Conservation (phyloP, 2,329 filamentous ascomycete species). For the Rasamsonia emersonii region DNA sequence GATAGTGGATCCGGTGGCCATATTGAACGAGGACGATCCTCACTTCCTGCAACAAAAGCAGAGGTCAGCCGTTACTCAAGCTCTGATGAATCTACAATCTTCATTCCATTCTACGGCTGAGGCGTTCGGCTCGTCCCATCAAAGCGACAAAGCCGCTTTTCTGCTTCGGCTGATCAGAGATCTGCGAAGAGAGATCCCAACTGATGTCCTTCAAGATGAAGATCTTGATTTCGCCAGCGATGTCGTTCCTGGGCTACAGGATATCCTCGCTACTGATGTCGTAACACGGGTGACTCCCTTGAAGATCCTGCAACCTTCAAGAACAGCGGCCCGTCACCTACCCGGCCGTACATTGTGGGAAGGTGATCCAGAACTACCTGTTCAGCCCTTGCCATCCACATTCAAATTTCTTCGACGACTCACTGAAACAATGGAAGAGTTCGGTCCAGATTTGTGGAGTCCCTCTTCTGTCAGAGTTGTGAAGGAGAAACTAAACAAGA, state of each 20-base stretch:
- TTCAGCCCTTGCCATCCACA: constrained; percentile 65
- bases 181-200: constrained; percentile 58
- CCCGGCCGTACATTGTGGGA: constrained; percentile 69
- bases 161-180: constrained; percentile 67
- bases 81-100: constrained; percentile 47
- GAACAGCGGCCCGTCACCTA: constrained; percentile 24
- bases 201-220: constrained; percentile 31
- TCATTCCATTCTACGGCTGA: constrained; percentile 36
- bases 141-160: constrained; percentile 51
- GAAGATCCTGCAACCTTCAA: constrained; percentile 23
- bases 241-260: constrained; percentile 57
- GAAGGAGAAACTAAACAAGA: constrained; percentile 48
- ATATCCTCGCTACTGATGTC: constrained; percentile 49
- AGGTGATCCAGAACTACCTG: constrained; percentile 62
- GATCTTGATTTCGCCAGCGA: constrained; percentile 46
- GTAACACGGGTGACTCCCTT: constrained; percentile 38
- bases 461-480: constrained; percentile 54
- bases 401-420: constrained; percentile 65
- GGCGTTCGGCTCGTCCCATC: constrained; percentile 36
- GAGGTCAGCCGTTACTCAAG: constrained; percentile 45
- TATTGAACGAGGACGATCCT: constrained; percentile 66
- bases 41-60: constrained; percentile 53
- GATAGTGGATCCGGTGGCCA: constrained; percentile 22
- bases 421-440: constrained; percentile 56
- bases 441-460: constrained; percentile 76